Percentiles rank a stretch among this genome's conserved stretches.
phyloP scores from a whole-genome alignment of 2,329 filamentous ascomycete genomes.

The Paramyrothecium sp. region DNA sequence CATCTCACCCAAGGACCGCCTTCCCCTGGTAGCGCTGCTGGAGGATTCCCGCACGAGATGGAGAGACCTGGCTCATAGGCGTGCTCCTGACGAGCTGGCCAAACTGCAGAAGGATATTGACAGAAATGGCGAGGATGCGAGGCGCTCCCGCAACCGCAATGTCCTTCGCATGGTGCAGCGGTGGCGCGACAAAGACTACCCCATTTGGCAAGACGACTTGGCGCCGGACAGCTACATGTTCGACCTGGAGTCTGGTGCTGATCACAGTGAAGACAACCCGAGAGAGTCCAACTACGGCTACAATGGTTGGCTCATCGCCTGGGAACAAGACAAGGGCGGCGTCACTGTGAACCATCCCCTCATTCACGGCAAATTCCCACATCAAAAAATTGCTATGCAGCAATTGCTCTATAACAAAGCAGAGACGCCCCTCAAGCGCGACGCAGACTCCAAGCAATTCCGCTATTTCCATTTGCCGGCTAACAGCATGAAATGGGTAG shows the following conservation, averaged over 20 bases:
- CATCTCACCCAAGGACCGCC: slow-evolving; percentile 6
- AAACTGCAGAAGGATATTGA: slow-evolving; percentile 8
- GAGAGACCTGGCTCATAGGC: slow-evolving; percentile 10
- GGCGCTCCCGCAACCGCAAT: slow-evolving; percentile 2
- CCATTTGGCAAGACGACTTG: slow-evolving; percentile 3
- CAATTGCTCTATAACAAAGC: slow-evolving; percentile 16
- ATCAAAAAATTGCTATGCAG: slow-evolving; percentile 18
- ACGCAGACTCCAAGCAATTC: slow-evolving; percentile 10
- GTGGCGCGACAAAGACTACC: slow-evolving; percentile 10
- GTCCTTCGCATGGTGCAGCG: slow-evolving; percentile 9
- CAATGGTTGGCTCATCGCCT: slow-evolving; percentile 14
- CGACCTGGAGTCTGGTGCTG: slow-evolving; percentile 5
- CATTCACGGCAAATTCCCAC: slow-evolving; percentile 14
- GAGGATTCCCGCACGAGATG: slow-evolving; percentile 14
- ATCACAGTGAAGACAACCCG: slow-evolving; percentile 10
- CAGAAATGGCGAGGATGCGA: slow-evolving; percentile 1
- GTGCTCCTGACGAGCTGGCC: slow-evolving; percentile 9
- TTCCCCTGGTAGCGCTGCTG: slow-evolving; percentile 12
- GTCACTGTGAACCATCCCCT: slow-evolving; percentile 11
- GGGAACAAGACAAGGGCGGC: slow-evolving; percentile 12
- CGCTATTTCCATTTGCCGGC: slow-evolving; percentile 22
- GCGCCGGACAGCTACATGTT: slow-evolving; percentile 10
- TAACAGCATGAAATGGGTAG: slow-evolving; percentile 26
- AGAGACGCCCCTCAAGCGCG: slow-evolving; percentile 15
- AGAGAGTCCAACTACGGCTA: slow-evolving; percentile 12